A percentile compares a stretch with the other conserved stretches of the same genome.
phyloP scores from a whole-genome alignment of 306 rosid species.

The Elaeagnus macrophylla region DNA sequence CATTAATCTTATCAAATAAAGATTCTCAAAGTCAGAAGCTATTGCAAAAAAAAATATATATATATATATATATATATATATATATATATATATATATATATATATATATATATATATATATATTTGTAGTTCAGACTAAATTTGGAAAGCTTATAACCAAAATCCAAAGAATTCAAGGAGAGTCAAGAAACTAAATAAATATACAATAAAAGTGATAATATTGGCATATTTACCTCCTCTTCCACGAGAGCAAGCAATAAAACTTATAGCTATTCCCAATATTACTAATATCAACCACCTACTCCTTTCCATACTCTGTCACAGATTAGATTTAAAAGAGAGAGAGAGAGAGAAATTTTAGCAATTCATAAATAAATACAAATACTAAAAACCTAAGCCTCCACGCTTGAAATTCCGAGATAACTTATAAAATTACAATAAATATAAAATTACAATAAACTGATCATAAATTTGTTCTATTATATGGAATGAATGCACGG shows the following conservation, averaged over 20 bases:
- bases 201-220: not conserved
- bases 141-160: not conserved
- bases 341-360: not conserved
- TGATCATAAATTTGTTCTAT: not conserved
- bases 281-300: constrained; percentile 38
- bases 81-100: too few species aligned
- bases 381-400: not conserved
- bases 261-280: constrained; percentile 26
- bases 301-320: constrained; percentile 44
- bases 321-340: not conserved
- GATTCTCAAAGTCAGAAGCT: too few species aligned
- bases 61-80: too few species aligned
- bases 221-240: constrained; percentile 58
- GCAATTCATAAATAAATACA: not conserved
- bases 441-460: too few species aligned
- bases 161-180: not conserved
- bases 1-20: too few species aligned
- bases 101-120: too few species aligned
- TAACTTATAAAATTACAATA: too few species aligned
- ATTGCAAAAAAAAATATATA: too few species aligned
- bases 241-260: constrained; percentile 32
- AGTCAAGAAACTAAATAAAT: not conserved
- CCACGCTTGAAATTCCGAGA: not conserved
- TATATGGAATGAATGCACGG: not conserved
- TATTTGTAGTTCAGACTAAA: too few species aligned